phyloP scores from a whole-genome alignment of 345 rosid genomes.

The Adansonia digitata region DNA sequence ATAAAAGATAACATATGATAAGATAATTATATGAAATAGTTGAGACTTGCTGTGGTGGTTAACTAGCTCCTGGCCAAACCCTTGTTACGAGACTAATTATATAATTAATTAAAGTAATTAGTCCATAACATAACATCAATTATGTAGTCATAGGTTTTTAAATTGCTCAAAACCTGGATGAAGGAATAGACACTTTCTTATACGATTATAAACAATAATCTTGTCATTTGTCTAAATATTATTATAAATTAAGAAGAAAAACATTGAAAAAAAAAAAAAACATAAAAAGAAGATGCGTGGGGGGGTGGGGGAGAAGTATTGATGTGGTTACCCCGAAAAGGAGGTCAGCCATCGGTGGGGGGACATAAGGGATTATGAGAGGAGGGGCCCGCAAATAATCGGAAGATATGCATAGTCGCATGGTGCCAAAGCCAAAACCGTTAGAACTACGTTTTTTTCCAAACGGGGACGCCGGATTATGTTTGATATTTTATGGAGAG shows the following conservation, averaged over 20 bases:
- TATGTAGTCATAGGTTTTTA: background rate
- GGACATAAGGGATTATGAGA: background rate
- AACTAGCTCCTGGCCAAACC: background rate
- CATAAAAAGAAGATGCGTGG: too few relatives aligned
- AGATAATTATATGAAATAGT: background rate
- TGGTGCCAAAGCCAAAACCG: constrained; percentile 11
- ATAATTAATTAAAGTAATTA: too few relatives aligned
- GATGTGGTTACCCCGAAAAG: background rate
- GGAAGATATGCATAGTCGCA: background rate
- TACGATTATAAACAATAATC: too few relatives aligned
- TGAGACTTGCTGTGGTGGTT: background rate
- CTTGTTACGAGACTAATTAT: too few relatives aligned
- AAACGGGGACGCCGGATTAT: constrained; percentile 7
- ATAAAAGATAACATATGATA: too few relatives aligned
- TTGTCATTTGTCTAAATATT: too few relatives aligned
- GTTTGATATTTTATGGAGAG: background rate
- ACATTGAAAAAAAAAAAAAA: background rate
- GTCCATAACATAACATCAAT: too few relatives aligned
- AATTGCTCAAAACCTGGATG: background rate
- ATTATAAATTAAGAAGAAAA: too few relatives aligned
- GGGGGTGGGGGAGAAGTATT: background rate
- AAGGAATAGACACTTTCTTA: background rate
- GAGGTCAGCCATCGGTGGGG: background rate
- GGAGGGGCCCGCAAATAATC: background rate
- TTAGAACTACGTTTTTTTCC: background rate